Conservation (phyloP, 1,139 yeast species). For the Diutina neorugosa region DNA sequence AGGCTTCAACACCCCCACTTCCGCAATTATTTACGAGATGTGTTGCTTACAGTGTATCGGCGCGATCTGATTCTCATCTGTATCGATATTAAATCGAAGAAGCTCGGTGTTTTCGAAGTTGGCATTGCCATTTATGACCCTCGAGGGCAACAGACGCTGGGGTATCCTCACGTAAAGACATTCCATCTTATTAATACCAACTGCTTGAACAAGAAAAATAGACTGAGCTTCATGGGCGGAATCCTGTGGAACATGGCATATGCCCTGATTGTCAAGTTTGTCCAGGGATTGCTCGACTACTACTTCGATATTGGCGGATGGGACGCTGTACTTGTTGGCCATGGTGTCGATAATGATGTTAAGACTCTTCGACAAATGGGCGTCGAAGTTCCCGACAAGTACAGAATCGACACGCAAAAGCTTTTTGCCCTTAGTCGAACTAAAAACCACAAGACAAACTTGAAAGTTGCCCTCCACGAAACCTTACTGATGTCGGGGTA, state of each 20-base stretch:
- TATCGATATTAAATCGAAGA: constrained; percentile 29
- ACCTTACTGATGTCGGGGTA: constrained; percentile 6
- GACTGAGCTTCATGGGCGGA: constrained; percentile 42
- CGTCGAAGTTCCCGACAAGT: not conserved
- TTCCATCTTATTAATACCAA: constrained; percentile 46
- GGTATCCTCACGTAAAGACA: constrained; percentile 32
- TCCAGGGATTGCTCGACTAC: constrained; percentile 30
- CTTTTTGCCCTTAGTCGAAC: constrained; percentile 14
- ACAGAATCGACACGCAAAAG: constrained; percentile 37
- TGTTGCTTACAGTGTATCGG: constrained; percentile 19
- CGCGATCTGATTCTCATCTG: constrained; percentile 32
- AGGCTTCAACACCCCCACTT: constrained; percentile 6
- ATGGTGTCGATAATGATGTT: constrained; percentile 50
- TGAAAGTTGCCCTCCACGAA: not conserved
- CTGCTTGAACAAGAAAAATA: constrained; percentile 43
- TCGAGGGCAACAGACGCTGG: constrained; percentile 16
- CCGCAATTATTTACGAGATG: constrained; percentile 11
- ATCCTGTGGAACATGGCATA: constrained; percentile 33
- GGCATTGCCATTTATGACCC: constrained; percentile 65
- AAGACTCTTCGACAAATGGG: constrained; percentile 4
- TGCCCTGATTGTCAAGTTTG: constrained; percentile 22
- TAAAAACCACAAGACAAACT: not conserved
- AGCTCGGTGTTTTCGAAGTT: constrained; percentile 40
- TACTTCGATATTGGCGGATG: constrained; percentile 11
- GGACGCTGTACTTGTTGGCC: constrained; percentile 44